Evolutionary conservation across 1,284 basidiomycete species (phyloP), one percentile per base, ranked within the genome.

Genomic region (Irpex lacteus): DNA sequence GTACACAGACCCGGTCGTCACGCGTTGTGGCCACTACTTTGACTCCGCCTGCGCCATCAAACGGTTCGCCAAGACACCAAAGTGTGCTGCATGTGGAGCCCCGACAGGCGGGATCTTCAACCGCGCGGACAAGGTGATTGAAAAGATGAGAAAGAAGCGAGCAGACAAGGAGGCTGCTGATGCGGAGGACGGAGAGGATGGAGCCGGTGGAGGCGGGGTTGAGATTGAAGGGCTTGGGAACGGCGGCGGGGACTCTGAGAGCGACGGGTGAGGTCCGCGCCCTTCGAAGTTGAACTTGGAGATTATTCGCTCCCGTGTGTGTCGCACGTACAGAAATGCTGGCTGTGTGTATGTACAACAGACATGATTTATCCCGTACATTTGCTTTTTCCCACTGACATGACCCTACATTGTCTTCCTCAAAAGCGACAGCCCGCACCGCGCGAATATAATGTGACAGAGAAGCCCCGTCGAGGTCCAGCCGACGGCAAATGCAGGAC

Each of bases 11-110:
- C 97, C 97, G 4, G 87, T 99, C 67, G 94, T 96, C 60, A 99
- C 98, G 18, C 90, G 93, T 61, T 99, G 98, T 76, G 94, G 94
- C 2, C 98, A 99, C 78, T 98, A 98, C 79, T 99, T 96, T 75
- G 98, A 96, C 78, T 94, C 93, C 62, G 85, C 90, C 18, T 98
- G 96, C 75, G 96, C 96, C 7, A 94, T 98, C 76, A 92, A 94
- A 77, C 87, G 98, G 49, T 99, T 92, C 72, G 87, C 89, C 52
- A 97, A 92, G 81, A 98, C 94, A 49, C 94, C 95, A 1, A 99
- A 97, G 78, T 99, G 98, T 71, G 87, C 95, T 62, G 98, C 96
- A 2, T 99, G 97, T 75, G 92, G 95, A 60, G 87, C 94, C 11
- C 88, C 95, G 2, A 99, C 97, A 0, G 92, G 89, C 13, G 97